Percentiles rank a stretch among this genome's conserved stretches.
phyloP scores from a whole-genome alignment of 2,329 filamentous ascomycete species.

The Monosporascus sp. region DNA sequence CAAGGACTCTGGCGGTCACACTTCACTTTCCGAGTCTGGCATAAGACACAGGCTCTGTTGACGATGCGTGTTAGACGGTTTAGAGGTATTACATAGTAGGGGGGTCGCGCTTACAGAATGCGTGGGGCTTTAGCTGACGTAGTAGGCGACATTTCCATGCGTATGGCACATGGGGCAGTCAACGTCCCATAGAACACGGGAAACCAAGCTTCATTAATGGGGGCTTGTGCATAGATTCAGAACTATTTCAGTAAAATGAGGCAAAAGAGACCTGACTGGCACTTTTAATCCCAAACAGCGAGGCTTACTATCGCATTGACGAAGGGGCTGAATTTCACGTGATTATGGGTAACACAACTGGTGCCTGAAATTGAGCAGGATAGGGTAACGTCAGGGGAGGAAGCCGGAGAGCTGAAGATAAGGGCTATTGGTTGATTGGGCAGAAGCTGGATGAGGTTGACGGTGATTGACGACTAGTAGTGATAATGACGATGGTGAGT shows the following conservation, averaged over 20 bases:
- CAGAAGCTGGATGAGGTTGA: too few species aligned
- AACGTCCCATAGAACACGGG: background rate
- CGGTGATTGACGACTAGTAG: too few species aligned
- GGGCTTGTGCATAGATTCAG: background rate
- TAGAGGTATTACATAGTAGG: background rate
- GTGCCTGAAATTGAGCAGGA: too few species aligned
- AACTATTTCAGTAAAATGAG: background rate
- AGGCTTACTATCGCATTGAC: too few species aligned
- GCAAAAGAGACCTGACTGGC: too few species aligned
- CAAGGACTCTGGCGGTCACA: conserved; percentile 56
- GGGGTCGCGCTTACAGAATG: conserved; percentile 14
- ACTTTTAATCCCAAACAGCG: too few species aligned
- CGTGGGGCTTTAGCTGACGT: conserved; percentile 21
- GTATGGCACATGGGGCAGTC: background rate
- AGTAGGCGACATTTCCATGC: conserved; percentile 16
- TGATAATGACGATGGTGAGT: too few species aligned
- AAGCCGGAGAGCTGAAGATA: too few species aligned
- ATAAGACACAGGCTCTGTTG: conserved; percentile 44
- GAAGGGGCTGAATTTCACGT: too few species aligned
- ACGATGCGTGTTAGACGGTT: conserved; percentile 4
- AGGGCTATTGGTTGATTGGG: too few species aligned
- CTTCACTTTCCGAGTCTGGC: conserved; percentile 58
- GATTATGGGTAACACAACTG: too few species aligned
- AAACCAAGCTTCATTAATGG: background rate
- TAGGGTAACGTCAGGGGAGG: too few species aligned